Evolutionary conservation across 306 rosid species (phyloP), one percentile per base, ranked within the genome.

Genomic region (Argentina anserina): DNA sequence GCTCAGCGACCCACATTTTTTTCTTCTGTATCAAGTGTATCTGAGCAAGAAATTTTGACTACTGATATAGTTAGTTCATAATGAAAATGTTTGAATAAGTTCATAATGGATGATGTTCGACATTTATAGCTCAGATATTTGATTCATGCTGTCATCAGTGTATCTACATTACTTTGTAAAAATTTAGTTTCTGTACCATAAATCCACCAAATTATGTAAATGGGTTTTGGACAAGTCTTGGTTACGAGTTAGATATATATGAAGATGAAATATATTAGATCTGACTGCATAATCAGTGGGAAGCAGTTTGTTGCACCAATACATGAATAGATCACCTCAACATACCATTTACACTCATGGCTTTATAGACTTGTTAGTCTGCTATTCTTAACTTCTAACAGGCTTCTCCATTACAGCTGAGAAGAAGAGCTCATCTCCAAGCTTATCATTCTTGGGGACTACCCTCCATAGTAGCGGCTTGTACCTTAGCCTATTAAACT

Each of bases 1-100:
- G 43, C 50, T 14, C 40, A 69, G 62, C 33, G 28, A 67, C 79
- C 78, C 72, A 75, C 77, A 31, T 43, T 78, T 67, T 67, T 79
- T 66, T 67, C 42, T 72, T 76, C 58, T 28, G 58, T 50, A 84
- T 45, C 67, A 72, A 83, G 46, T 78, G 78, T 71, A 76, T 67
- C 70, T 36, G 65, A 55, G 80, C 73, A 74, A 67, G 64, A 52
- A 21, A 67, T 39, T 63, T 61, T 78, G 68, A 42, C 75, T 45
- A 2, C 28, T 36, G 28, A 37, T 21, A 7, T 34, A 46, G 47
- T 61, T 61, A 23, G 12, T 34, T n/a, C 11, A 46, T 31, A 31
- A 10, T 64, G n/a, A n/a, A n/a, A n/a, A n/a, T n/a, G n/a, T n/a
- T 2, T 25, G 62, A 3, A 26, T 25, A 17, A 14, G 21, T 59